Conservation (phyloP, 371 early-diverging fungal genomes). For the Entomophthora muscae region DNA sequence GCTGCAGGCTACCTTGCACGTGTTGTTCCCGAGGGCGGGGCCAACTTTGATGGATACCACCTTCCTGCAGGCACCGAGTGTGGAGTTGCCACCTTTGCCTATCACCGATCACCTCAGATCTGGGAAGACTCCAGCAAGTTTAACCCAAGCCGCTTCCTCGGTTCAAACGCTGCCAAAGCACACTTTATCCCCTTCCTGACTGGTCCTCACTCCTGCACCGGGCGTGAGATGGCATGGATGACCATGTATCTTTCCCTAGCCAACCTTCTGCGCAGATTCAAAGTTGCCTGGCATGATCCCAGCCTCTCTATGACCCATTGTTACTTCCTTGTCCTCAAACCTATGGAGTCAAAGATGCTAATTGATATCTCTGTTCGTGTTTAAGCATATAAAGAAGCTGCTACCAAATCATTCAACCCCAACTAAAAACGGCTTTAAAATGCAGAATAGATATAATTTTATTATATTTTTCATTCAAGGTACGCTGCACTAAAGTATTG, state of each 20-base stretch:
- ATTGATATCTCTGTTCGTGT: too few relatives aligned
- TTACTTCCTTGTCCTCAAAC: neutral
- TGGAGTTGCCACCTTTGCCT: neutral
- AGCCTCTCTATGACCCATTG: neutral
- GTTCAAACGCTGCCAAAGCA: neutral
- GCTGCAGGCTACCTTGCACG: slow-evolving; percentile 11
- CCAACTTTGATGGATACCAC: slow-evolving; percentile 8
- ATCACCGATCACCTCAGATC: neutral
- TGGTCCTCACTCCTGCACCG: slow-evolving; percentile 1
- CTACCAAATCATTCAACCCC: too few relatives aligned
- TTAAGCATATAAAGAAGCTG: too few relatives aligned
- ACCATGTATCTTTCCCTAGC: neutral
- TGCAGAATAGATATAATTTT: too few relatives aligned
- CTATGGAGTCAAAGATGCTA: neutral
- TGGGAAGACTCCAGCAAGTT: slow-evolving; percentile 1
- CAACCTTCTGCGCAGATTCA: neutral
- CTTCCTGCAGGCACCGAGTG: slow-evolving; percentile 8
- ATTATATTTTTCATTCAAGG: too few relatives aligned
- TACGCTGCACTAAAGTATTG: too few relatives aligned
- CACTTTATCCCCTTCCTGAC: neutral
- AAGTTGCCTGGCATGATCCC: neutral
- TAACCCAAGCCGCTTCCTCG: neutral
- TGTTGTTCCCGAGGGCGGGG: slow-evolving; percentile 7
- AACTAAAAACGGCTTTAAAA: too few relatives aligned
- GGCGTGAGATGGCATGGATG: slow-evolving; percentile 3